Percentiles rank a stretch among this genome's conserved stretches.
Evolutionary conservation across 768 basidiomycete genomes (phyloP).

Genomic region (Russula sp.): DNA sequence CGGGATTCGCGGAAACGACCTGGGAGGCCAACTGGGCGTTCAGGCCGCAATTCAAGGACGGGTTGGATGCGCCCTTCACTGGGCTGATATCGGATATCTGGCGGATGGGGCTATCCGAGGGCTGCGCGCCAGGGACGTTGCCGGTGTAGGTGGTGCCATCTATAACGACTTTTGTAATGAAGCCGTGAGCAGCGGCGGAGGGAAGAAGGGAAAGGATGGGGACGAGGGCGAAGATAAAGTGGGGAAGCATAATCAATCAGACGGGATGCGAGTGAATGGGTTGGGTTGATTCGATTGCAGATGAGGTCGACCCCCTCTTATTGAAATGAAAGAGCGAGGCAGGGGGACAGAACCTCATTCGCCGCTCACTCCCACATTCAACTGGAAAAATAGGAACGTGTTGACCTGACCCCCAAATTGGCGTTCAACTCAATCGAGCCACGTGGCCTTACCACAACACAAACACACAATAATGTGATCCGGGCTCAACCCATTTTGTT

Average conservation of each 20-base stretch:
- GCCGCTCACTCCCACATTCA: too few species aligned
- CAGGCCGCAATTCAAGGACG: constrained; percentile 51
- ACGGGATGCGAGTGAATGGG: too few species aligned
- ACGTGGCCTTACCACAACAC: too few species aligned
- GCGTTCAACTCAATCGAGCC: too few species aligned
- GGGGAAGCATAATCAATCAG: background rate
- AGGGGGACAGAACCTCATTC: too few species aligned
- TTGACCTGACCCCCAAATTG: too few species aligned
- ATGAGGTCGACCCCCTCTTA: too few species aligned
- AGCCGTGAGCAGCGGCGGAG: constrained; percentile 15
- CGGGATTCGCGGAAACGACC: constrained; percentile 49
- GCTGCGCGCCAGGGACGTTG: constrained; percentile 9
- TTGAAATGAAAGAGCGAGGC: too few species aligned
- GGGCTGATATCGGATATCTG: constrained; percentile 35
- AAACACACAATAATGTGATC: too few species aligned
- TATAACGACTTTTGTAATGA: constrained; percentile 10
- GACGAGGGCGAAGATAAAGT: background rate
- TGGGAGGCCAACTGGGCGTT: constrained; percentile 39
- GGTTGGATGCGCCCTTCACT: constrained; percentile 47
- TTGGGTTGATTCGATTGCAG: too few species aligned
- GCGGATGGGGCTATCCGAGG: constrained; percentile 29
- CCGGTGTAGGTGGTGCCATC: constrained; percentile 15
- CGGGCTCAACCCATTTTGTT: too few species aligned
- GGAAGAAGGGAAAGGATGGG: constrained; percentile 24
- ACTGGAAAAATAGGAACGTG: too few species aligned